phyloP scores from a whole-genome alignment of 768 basidiomycete species.

The Crucibulum laeve region DNA sequence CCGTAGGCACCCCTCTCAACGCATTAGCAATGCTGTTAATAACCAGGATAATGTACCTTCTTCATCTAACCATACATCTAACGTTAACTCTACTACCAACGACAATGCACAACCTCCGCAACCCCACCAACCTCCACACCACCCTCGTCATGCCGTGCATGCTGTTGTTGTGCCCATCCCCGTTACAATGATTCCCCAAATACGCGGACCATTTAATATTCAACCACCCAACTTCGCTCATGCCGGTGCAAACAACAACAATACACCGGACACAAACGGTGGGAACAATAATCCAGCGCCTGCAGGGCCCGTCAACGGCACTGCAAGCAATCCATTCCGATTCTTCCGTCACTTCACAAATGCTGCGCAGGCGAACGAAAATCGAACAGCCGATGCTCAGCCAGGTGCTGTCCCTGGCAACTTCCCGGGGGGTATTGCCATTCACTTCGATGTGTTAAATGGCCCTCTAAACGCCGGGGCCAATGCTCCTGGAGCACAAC shows the following conservation, averaged over 20 bases:
- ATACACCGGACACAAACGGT: too few species aligned
- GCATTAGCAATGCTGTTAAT: constrained; percentile 27
- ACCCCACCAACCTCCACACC: too few species aligned
- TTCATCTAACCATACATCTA: too few species aligned
- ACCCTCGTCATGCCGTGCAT: too few species aligned
- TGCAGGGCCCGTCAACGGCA: constrained; percentile 7
- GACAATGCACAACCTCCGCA: too few species aligned
- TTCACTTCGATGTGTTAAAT: not conserved
- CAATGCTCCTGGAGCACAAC: too few species aligned
- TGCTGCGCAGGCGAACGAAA: too few species aligned
- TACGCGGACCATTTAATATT: not conserved
- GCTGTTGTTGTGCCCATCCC: too few species aligned
- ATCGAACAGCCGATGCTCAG: too few species aligned
- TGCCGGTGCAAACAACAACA: constrained; percentile 1
- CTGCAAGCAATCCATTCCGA: constrained; percentile 8
- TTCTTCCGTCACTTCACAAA: constrained; percentile 13
- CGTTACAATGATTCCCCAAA: constrained; percentile 4
- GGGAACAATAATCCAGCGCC: constrained; percentile 7
- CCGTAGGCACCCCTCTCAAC: constrained; percentile 61
- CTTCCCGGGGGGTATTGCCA: not conserved
- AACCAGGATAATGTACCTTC: too few species aligned
- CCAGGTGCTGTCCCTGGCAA: not conserved
- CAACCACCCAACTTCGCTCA: not conserved
- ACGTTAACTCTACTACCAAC: too few species aligned
- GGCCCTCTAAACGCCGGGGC: too few species aligned